These are phyloP conservation scores for Chaetomiaceae sp. DNA, from an alignment of 2,329 filamentous ascomycete species.

Conservation along the genomic window DNA sequence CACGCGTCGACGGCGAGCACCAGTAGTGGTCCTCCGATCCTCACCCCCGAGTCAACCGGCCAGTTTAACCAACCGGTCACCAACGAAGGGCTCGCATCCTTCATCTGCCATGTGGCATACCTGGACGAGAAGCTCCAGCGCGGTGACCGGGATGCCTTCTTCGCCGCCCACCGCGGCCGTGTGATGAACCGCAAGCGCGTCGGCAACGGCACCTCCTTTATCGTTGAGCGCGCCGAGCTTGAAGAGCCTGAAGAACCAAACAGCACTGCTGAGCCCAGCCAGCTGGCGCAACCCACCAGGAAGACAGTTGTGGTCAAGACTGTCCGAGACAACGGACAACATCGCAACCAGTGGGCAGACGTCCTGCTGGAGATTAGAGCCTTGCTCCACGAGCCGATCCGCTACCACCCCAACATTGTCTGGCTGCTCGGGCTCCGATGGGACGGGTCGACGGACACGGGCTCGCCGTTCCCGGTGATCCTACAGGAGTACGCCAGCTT, in stretches of 20 bases:
- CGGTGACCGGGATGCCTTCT: conserved; percentile 11
- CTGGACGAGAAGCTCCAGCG: conserved; percentile 15
- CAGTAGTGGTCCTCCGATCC: neutral
- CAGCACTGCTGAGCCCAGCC: neutral
- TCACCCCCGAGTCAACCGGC: neutral
- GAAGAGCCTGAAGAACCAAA: neutral
- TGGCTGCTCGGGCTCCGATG: conserved; percentile 17
- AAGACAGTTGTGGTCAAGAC: conserved; percentile 17
- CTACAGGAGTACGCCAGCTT: conserved; percentile 16
- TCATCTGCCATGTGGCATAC: conserved; percentile 17
- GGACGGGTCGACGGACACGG: conserved; percentile 11
- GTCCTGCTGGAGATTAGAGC: conserved; percentile 18
- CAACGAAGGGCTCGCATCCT: conserved; percentile 10
- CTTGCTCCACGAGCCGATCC: conserved; percentile 18
- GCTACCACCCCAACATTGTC: conserved; percentile 20
- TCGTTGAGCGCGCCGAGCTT: conserved; percentile 15
- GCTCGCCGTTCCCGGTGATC: conserved; percentile 15
- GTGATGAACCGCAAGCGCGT: conserved; percentile 8
- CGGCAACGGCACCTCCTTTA: conserved; percentile 14
- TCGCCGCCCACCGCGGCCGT: neutral
- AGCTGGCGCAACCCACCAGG: neutral
- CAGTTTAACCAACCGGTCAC: neutral
- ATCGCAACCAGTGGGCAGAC: conserved; percentile 11
- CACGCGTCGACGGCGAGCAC: no score
- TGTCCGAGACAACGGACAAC: conserved; percentile 6